phyloP scores from a whole-genome alignment of 768 basidiomycete species.

The Boletus sensibilis region DNA sequence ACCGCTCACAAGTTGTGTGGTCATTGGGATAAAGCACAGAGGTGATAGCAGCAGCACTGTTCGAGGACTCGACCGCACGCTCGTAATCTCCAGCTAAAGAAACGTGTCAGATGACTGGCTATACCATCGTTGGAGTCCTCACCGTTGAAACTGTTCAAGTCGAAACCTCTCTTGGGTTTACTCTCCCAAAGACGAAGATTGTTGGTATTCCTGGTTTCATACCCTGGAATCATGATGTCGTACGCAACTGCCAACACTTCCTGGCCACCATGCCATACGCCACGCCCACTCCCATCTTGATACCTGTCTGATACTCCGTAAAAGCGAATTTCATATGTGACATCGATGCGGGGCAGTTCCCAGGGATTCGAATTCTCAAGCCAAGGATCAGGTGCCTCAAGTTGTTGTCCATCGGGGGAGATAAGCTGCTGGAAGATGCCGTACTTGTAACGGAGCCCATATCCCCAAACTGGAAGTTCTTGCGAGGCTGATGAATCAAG shows the following conservation, averaged over 20 bases:
- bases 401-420: conserved; percentile 76
- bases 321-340: conserved; percentile 83
- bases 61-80: conserved; percentile 80
- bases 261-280: conserved; percentile 84
- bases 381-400: conserved; percentile 94
- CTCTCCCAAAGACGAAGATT: conserved; percentile 86
- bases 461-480: conserved; percentile 94
- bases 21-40: conserved; percentile 96
- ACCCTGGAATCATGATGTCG: conserved; percentile 90
- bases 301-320: conserved; percentile 79
- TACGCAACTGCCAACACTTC: conserved; percentile 93
- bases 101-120: not conserved
- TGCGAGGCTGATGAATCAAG: conserved; percentile 90
- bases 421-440: conserved; percentile 96
- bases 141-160: conserved; percentile 95
- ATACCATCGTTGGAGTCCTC: not conserved
- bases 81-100: conserved; percentile 86
- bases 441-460: conserved; percentile 89
- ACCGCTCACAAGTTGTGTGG: conserved; percentile 60
- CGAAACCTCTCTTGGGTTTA: conserved; percentile 87
- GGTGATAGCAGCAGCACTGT: conserved; percentile 91
- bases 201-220: conserved; percentile 80
- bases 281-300: conserved; percentile 56
- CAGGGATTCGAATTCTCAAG: conserved; percentile 84
- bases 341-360: conserved; percentile 85